These are phyloP conservation scores for Ophiocordyceps camponoti-saundersi DNA, from an alignment of 2,329 filamentous ascomycete genomes.

Conservation along the genomic window DNA sequence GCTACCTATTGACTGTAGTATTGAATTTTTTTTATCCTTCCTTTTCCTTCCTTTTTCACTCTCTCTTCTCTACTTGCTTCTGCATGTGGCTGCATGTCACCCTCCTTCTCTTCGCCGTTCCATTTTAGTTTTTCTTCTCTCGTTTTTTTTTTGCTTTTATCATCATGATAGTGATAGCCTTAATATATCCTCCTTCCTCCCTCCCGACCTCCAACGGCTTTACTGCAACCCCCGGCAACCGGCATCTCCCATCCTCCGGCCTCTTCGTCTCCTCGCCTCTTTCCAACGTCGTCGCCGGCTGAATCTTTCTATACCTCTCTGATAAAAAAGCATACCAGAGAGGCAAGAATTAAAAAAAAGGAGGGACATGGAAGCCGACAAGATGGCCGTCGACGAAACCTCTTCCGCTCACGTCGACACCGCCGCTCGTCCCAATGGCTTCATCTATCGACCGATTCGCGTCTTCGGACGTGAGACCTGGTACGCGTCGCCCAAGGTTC, in stretches of 20 bases:
- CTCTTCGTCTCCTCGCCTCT: too few relatives aligned
- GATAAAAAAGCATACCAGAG: too few relatives aligned
- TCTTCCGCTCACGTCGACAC: conserved; percentile 3
- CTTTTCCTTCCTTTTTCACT: too few relatives aligned
- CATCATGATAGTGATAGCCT: too few relatives aligned
- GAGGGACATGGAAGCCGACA: background rate
- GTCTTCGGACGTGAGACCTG: conserved; percentile 39
- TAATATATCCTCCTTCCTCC: too few relatives aligned
- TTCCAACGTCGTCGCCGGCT: too few relatives aligned
- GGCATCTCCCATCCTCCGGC: too few relatives aligned
- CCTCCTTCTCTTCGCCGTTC: background rate
- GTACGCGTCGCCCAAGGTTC: conserved; percentile 58
- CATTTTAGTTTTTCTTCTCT: background rate
- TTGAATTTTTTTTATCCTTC: background rate
- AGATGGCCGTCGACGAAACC: conserved; percentile 4
- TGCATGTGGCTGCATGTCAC: background rate
- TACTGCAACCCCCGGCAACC: too few relatives aligned
- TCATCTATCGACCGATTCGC: conserved; percentile 50
- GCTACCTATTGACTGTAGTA: background rate
- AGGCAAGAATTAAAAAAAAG: too few relatives aligned
- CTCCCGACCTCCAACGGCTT: too few relatives aligned
- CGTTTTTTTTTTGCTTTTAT: background rate
- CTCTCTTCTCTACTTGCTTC: background rate
- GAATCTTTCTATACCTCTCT: too few relatives aligned
- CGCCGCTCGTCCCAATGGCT: conserved; percentile 28